Evolutionary conservation across 2,329 filamentous ascomycete genomes (phyloP).

Genomic region (Epichloe hybrida): DNA sequence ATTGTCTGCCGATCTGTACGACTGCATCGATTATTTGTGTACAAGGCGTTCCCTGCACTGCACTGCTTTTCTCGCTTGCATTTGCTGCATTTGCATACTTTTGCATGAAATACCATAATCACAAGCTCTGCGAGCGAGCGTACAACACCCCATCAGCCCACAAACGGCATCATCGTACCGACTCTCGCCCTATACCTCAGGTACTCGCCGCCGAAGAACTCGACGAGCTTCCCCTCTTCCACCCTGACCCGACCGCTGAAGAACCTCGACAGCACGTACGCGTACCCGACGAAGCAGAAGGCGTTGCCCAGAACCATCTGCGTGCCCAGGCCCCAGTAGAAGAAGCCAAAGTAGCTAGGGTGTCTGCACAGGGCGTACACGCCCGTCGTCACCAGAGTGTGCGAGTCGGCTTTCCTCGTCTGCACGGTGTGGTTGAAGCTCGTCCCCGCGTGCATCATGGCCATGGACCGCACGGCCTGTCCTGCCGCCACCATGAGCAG

Average conservation of each 20-base stretch:
- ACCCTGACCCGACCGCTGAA: slow-evolving; percentile 60
- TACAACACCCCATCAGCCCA: slow-evolving; percentile 9
- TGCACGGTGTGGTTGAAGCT: slow-evolving; percentile 90
- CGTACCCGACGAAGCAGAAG: slow-evolving; percentile 63
- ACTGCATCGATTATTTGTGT: no score
- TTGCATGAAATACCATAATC: no score
- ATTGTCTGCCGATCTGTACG: no score
- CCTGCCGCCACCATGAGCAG: slow-evolving; percentile 52
- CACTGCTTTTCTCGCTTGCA: no score
- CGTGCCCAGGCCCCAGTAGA: slow-evolving; percentile 95
- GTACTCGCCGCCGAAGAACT: slow-evolving; percentile 80
- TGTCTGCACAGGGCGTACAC: slow-evolving; percentile 68
- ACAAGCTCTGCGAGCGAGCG: no score
- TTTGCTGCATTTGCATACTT: no score
- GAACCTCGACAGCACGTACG: slow-evolving; percentile 69
- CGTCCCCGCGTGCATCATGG: slow-evolving; percentile 78
- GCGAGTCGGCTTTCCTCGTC: slow-evolving; percentile 50
- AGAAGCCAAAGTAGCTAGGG: slow-evolving; percentile 95
- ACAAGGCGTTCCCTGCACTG: no score
- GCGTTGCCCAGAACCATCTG: slow-evolving; percentile 81
- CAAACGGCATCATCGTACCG: slow-evolving; percentile 66
- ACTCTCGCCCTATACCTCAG: slow-evolving; percentile 57
- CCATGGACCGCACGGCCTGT: slow-evolving; percentile 62
- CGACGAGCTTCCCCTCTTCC: slow-evolving; percentile 66
- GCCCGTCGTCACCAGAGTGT: slow-evolving; percentile 71